phyloP scores from a whole-genome alignment of 1,284 basidiomycete genomes.

The Exobasidium cylindrosporum region DNA sequence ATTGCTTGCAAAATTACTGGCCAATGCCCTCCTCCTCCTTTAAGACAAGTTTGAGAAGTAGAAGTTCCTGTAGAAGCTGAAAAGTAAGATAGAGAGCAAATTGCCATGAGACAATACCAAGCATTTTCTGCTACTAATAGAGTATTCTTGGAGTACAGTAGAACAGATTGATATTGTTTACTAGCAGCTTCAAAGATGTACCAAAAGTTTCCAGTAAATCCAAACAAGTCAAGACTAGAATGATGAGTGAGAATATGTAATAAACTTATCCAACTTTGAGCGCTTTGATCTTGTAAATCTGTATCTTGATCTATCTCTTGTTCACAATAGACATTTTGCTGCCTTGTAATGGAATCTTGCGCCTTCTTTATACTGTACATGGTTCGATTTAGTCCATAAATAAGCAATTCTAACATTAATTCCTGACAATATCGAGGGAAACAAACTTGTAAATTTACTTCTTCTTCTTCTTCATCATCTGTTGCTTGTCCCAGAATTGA shows the following conservation, averaged over 20 bases:
- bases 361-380: slow-evolving; percentile 20
- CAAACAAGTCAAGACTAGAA: slow-evolving; percentile 30
- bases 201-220: slow-evolving; percentile 20
- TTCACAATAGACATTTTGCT: background rate
- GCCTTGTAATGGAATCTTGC: background rate
- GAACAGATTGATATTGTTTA: slow-evolving; percentile 30
- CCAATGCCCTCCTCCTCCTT: slow-evolving; percentile 67
- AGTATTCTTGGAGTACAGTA: slow-evolving; percentile 61
- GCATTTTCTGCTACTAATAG: slow-evolving; percentile 57
- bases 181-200: slow-evolving; percentile 33
- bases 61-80: slow-evolving; percentile 63
- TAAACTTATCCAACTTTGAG: slow-evolving; percentile 74
- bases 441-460: background rate
- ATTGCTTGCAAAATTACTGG: slow-evolving; percentile 56
- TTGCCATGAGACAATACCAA: slow-evolving; percentile 70
- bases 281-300: slow-evolving; percentile 58
- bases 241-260: slow-evolving; percentile 61
- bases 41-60: slow-evolving; percentile 60
- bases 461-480: background rate
- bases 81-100: slow-evolving; percentile 78
- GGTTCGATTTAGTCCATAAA: slow-evolving; percentile 35
- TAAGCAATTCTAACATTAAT: slow-evolving; percentile 36
- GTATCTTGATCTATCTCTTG: background rate
- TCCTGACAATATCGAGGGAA: slow-evolving; percentile 15
- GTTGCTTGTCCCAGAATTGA: background rate